Base-by-base conservation (phyloP, 108 stramenopile species). In the Nannochloropsis salina region DNA sequence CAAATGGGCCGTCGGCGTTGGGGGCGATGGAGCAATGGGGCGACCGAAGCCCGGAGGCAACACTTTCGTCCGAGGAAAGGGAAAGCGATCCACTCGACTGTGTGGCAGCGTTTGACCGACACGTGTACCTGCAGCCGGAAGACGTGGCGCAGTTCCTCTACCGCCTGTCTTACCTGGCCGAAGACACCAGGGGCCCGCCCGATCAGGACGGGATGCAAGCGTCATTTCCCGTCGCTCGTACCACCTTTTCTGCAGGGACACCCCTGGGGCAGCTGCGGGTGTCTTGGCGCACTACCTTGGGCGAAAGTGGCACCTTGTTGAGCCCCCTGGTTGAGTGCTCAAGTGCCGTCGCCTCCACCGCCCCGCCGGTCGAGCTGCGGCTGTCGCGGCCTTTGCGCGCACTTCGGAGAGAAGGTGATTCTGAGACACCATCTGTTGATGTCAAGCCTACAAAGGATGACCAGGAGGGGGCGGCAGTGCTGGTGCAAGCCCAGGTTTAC, bases 91-190 rank as follows among this genome's bases (percentile, higher is more conserved):
- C n/a, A 15, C n/a, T 74, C 20, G 61, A 74, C n/a, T 74, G 61
- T 74, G 61, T 74, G 61, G 61, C 61, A n/a, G 61, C 61, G 0
- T 74, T 74, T 74, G 61, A 74, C n/a, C 61, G 61, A n/a, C 61
- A 74, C 61, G 61, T 74, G 20, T 74, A 74, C n/a, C 61, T 74
- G n/a, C 61, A n/a, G n/a, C 61, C 61, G n/a, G 61, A 74, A n/a
- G 61, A 74, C 2, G 61, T 74, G 15, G 61, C n/a, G 15, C 61
- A 74, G 61, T 74, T n/a, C 61, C 15, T 74, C 15, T 74, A 74
- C n/a, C 61, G 61, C 61, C 61, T 74, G 20, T 15, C 10, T 10
- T 15, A 51, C 12, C 47, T 0, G 47, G 12, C 10, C 10, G 15
- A 51, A 12, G 47, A 51, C 47, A 15, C 10, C 15, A 15, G 15